These are phyloP conservation scores for Cryptococcus amylolentus DNA, from an alignment of 1,284 basidiomycete genomes.

Conservation along the genomic window DNA sequence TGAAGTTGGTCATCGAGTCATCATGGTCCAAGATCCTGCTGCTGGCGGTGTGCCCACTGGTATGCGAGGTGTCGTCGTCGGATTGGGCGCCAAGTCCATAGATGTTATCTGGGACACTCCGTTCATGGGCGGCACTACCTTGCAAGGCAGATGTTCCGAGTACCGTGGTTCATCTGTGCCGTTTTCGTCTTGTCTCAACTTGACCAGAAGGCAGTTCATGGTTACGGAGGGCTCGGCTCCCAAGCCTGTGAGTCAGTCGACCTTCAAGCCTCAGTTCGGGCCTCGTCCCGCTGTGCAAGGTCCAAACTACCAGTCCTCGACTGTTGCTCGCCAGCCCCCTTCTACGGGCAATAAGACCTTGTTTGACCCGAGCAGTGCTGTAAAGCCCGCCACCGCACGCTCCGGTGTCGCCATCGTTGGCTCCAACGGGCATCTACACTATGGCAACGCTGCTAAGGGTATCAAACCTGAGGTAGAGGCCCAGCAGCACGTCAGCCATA, in stretches of 20 bases:
- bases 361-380: too few species aligned
- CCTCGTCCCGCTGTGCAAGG: constrained; percentile 62
- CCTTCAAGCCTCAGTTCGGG: constrained; percentile 66
- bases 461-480: constrained; percentile 16
- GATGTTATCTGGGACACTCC: constrained; percentile 97
- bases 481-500: constrained; percentile 18
- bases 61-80: constrained; percentile 90
- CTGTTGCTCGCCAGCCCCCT: constrained; percentile 16
- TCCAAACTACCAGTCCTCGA: constrained; percentile 61
- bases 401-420: constrained; percentile 52
- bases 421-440: constrained; percentile 30
- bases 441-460: constrained; percentile 46
- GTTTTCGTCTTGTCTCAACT: constrained; percentile 79
- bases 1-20: constrained; percentile 87
- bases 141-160: constrained; percentile 85
- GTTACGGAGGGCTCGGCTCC: constrained; percentile 58
- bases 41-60: constrained; percentile 84
- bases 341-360: not conserved
- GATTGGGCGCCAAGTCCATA: constrained; percentile 77
- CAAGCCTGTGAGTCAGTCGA: constrained; percentile 38
- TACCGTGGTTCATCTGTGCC: constrained; percentile 83
- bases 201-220: constrained; percentile 75
- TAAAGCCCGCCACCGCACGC: constrained; percentile 16
- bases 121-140: constrained; percentile 87
- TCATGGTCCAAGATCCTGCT: constrained; percentile 84